Base-by-base conservation (phyloP, 2,329 filamentous ascomycete genomes). In the Penicillium sp. region DNA sequence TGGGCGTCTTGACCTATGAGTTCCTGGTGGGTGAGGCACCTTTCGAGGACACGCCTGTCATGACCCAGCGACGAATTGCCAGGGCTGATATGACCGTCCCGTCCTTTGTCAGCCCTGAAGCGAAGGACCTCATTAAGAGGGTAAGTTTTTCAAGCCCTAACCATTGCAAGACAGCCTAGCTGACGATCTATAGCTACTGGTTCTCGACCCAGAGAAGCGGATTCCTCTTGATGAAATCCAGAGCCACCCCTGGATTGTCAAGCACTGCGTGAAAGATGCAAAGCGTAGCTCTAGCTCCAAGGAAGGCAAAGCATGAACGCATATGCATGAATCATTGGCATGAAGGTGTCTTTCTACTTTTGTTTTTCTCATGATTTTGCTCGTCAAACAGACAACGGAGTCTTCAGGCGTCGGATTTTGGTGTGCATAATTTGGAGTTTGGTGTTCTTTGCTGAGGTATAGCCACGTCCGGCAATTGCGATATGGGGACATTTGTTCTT, bases 11-110 rank as follows among this genome's bases (percentile, higher is more conserved):
- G 76, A 96, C 90, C 2, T 99, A 98, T 69, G 95, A 99, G 77
- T 99, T 99, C 68, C 77, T 99, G 57, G 91, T 96, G 33, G 95
- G 95, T 58, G 92, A 97, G 79, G 95, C 95, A 16, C 95, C 95
- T 0, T 99, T 99, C 69, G 95, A 99, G 75, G 95, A 98, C 70
- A 95, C 91, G 2, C 91, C 91, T 5, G 86, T 93, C 61, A 96
- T 96, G 90, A 99, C 95, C 26, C 92, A 96, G 66, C 82, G 91
- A 66, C 87, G 93, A 69, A 99, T 99, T 74, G 86, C 88, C 5
- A 82, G 91, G 65, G 91, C 89, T 29, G 95, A 98, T 69, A 97
- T 98, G 91, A 89, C 89, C 0, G 87, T 98, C 48, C 95, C 95
- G 4, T 87, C 86, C 8, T 98, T 93, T 73, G 89, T 99, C 56